Base-by-base conservation (phyloP, 2,329 filamentous ascomycete species). In the Fusarium sp. region DNA sequence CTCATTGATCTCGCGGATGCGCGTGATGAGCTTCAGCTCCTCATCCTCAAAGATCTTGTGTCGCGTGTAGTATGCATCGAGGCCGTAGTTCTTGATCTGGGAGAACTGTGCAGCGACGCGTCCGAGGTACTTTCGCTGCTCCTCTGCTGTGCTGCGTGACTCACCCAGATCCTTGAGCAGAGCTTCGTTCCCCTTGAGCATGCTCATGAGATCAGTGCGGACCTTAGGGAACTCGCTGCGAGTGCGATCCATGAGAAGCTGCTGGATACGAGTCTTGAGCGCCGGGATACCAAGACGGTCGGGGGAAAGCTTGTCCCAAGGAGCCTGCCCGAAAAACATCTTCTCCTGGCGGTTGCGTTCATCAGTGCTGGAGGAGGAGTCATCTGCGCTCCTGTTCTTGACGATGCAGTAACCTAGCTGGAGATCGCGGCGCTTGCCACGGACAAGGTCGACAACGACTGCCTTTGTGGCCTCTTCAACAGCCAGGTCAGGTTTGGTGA, bases 401-500 rank as follows among this genome's bases (percentile, higher is more conserved):
- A 88, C 82, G 0, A 87, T 73, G 16, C 79, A 86, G 55, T 86
- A 88, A 0, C 86, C 85, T 0, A 88, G 78, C 1, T 79, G 79
- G 0, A 87, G 75, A 1, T 81, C 73, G 1, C 79, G 78, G 3
- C 80, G 78, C 13, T 81, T 83, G 0, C 84, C 84, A 0, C 55
- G 47, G 0, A 87, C 78, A 0, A 86, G 80, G 5, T 86, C 79
- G 4, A 83, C 75, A 2, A 84, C 77, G 1, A 79, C 79, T 0
- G 77, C 72, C 28, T 83, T 77, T 1, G 77, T 82, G 0, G 78
- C 78, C 0, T 73, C 60, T 50, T 88, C 85, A 0, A 74, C 75
- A 0, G 85, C 83, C 0, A 90, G 78, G 60, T 92, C 90, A 0
- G 88, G 86, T 68, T 91, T 91, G 0, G 89, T 91, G 0, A 91